These are phyloP conservation scores for Magnusiomyces tetraspermus DNA, from an alignment of 1,139 yeast species.

Conservation along the genomic window DNA sequence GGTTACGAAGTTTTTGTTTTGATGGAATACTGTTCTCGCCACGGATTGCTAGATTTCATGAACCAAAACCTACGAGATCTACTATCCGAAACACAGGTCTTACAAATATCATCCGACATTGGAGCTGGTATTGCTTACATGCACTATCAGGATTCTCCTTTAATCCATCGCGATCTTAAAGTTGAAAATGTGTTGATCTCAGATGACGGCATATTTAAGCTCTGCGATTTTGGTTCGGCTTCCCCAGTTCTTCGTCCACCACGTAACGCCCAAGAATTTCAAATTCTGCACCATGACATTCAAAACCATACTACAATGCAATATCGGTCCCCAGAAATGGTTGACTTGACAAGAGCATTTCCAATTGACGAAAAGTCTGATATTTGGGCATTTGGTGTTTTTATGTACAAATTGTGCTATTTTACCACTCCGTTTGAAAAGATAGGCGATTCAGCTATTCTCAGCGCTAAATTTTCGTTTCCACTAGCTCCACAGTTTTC, in stretches of 20 bases:
- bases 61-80: constrained; percentile 78
- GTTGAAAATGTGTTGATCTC: constrained; percentile 89
- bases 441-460: constrained; percentile 58
- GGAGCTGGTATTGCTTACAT: constrained; percentile 78
- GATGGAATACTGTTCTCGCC: constrained; percentile 81
- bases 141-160: constrained; percentile 72
- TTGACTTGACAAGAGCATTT: constrained; percentile 70
- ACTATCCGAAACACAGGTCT: constrained; percentile 70
- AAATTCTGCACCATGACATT: constrained; percentile 67
- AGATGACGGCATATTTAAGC: constrained; percentile 59
- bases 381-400: constrained; percentile 93
- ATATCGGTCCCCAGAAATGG: constrained; percentile 94
- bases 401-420: constrained; percentile 81
- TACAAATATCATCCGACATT: constrained; percentile 74
- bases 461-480: constrained; percentile 51
- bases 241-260: constrained; percentile 62
- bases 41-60: constrained; percentile 90
- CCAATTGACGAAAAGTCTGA: constrained; percentile 94
- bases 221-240: constrained; percentile 94
- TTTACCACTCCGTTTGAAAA: constrained; percentile 89
- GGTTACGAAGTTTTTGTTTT: constrained; percentile 81
- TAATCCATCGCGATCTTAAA: constrained; percentile 88
- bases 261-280: constrained; percentile 52
- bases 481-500: constrained; percentile 40
- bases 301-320: constrained; percentile 96